Base-by-base conservation (phyloP, 176 grass and related monocot species). In the Oryza punctata region DNA sequence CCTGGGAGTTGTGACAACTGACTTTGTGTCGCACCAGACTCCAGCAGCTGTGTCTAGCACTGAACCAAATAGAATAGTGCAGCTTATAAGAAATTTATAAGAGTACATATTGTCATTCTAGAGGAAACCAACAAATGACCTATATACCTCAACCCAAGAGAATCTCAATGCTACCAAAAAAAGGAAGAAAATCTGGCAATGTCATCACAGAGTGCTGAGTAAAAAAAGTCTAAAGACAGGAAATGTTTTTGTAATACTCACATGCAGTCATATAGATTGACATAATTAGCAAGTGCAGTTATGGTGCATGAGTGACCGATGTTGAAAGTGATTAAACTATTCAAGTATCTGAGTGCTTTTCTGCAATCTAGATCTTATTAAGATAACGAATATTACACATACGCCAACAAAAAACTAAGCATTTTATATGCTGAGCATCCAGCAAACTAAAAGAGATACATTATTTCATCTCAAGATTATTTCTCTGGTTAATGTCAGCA, bases 11-110 rank as follows among this genome's bases (percentile, higher is more conserved):
- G 96, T 98, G 24, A 98, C 91, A 84, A 98, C 96, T 21, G 93
- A 91, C 60, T 90, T 95, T 63, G 84, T 96, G 83, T 99, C 97
- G 16, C 97, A 99, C 97, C 97, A 99, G 50, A 99, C 97, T 76
- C 97, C 97, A 78, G 97, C 97, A 87, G 97, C 97, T 70, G 97
- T 99, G 49, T 99, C 97, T 67, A 99, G 59, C 27, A 99, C 97
- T 99, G 92, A 84, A 94, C 40, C 60, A 87, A 52, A 80, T 84
- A 21, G 78, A 59, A 73, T 66, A 41, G 33, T 65, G 85, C 23
- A 76, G 21, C 7, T 72, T 66, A 47, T 63, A 85, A 54, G 47
- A 81, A 63, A 69, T 29, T 84, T 49, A 0, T 16, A 40, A 12
- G 9, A 69, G 23, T 43, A 11, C 54, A 43, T 50, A 69, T 84